A percentile compares a stretch with the other conserved stretches of the same genome.
Evolutionary conservation across 352 stramenopile species (phyloP).

Genomic region (Globisporangium acanthophoron): DNA sequence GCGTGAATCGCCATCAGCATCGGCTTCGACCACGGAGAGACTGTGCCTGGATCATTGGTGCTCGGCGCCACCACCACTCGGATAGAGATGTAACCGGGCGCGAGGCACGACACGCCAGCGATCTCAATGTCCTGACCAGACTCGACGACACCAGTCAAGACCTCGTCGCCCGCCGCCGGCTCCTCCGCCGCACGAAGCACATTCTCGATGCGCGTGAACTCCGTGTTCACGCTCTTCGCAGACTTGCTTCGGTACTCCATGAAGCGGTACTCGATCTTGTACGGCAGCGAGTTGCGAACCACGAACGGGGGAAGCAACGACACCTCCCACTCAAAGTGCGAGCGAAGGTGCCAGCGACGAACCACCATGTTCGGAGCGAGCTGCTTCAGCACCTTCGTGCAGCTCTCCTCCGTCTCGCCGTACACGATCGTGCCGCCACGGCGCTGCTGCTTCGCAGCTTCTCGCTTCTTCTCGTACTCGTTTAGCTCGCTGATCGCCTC

Average conservation of each 20-base stretch:
- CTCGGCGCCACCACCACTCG: constrained; percentile 34
- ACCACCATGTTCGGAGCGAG: constrained; percentile 72
- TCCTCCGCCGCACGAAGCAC: constrained; percentile 34
- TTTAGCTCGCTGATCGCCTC: constrained; percentile 53
- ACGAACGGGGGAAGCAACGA: constrained; percentile 75
- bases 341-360: constrained; percentile 67
- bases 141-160: constrained; percentile 47
- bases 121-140: constrained; percentile 75
- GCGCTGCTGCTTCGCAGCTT: constrained; percentile 45
- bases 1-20: constrained; percentile 81
- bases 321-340: constrained; percentile 79
- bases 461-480: constrained; percentile 40
- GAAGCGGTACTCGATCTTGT: constrained; percentile 81
- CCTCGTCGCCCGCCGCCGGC: constrained; percentile 23
- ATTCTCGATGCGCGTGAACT: constrained; percentile 58
- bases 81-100: constrained; percentile 69
- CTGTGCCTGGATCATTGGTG: not conserved
- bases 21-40: constrained; percentile 75
- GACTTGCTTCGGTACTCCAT: constrained; percentile 73
- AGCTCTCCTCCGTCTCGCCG: constrained; percentile 67
- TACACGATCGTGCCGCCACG: constrained; percentile 69
- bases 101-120: constrained; percentile 58
- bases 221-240: constrained; percentile 37
- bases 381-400: constrained; percentile 64
- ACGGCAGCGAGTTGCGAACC: constrained; percentile 82